A percentile compares a stretch with the other conserved stretches of the same genome.
phyloP scores from a whole-genome alignment of 164 flowering plant species.

The Tinospora cordifolia region DNA sequence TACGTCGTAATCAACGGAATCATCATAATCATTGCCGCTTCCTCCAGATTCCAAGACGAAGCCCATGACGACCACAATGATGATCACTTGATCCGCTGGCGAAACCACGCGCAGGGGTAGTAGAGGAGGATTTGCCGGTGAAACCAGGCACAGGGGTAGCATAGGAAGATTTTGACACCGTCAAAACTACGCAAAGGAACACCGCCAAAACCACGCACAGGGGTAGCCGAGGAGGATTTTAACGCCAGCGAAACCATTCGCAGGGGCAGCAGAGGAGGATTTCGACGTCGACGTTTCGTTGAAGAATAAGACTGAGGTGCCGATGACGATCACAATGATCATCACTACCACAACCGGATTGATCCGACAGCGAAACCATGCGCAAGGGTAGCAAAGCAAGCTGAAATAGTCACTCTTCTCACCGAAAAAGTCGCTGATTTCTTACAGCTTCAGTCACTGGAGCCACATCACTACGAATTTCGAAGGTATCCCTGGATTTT shows the following conservation, averaged over 20 bases:
- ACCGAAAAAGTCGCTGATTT: constrained; percentile 52
- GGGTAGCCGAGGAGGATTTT: too few relatives aligned
- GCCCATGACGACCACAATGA: background rate
- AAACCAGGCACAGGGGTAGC: too few relatives aligned
- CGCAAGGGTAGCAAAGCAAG: too few relatives aligned
- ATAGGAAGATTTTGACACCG: background rate
- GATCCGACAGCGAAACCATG: constrained; percentile 26
- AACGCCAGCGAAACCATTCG: too few relatives aligned
- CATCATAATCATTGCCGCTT: constrained; percentile 74
- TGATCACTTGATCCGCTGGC: background rate
- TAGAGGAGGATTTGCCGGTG: background rate
- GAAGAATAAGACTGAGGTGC: background rate
- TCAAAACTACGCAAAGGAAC: background rate
- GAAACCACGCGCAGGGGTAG: background rate
- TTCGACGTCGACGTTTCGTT: background rate
- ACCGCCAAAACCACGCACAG: background rate
- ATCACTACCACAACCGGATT: too few relatives aligned
- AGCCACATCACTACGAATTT: constrained; percentile 44
- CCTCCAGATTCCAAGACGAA: constrained; percentile 43
- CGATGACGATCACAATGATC: too few relatives aligned
- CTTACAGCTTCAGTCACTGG: constrained; percentile 53
- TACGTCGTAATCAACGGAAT: constrained; percentile 71
- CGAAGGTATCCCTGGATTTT: constrained; percentile 38
- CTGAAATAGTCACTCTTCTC: background rate
- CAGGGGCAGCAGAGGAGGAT: too few relatives aligned